Conservation (phyloP, 805 yeast species). For the Saccharomycopsis fermentans region DNA sequence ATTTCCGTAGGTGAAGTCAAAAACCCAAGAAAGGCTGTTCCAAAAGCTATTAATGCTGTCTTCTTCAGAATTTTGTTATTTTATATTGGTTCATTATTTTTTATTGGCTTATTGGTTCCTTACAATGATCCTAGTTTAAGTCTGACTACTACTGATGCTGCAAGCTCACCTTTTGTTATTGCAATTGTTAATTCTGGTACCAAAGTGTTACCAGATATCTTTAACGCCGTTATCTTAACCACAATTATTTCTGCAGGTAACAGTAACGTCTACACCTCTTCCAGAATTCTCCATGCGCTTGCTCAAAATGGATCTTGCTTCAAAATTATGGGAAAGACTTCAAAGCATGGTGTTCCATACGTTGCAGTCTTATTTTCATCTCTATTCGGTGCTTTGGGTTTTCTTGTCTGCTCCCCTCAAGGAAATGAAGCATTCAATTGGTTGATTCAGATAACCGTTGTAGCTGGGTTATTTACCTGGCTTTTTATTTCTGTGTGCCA, state of each 20-base stretch:
- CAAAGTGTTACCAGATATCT: conserved; percentile 51
- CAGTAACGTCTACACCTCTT: conserved; percentile 63
- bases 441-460: conserved; percentile 57
- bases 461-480: conserved; percentile 63
- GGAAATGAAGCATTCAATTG: conserved; percentile 53
- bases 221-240: conserved; percentile 58
- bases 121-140: conserved; percentile 47
- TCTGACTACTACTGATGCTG: conserved; percentile 29
- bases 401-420: conserved; percentile 38
- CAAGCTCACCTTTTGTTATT: conserved; percentile 64
- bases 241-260: conserved; percentile 75
- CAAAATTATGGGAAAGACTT: conserved; percentile 36
- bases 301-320: conserved; percentile 55
- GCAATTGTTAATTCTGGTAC: conserved; percentile 65
- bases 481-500: conserved; percentile 49
- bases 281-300: conserved; percentile 57
- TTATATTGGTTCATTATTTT: conserved; percentile 54
- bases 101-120: conserved; percentile 64
- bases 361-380: conserved; percentile 46
- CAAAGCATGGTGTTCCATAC: conserved; percentile 49
- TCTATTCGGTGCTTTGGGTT: conserved; percentile 48
- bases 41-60: conserved; percentile 62
- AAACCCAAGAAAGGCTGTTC: conserved; percentile 61
- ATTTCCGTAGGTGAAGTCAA: conserved; percentile 54
- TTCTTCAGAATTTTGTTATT: conserved; percentile 55